Evolutionary conservation across 768 basidiomycete genomes (phyloP).

Genomic region (Aureoboletus auriporus): DNA sequence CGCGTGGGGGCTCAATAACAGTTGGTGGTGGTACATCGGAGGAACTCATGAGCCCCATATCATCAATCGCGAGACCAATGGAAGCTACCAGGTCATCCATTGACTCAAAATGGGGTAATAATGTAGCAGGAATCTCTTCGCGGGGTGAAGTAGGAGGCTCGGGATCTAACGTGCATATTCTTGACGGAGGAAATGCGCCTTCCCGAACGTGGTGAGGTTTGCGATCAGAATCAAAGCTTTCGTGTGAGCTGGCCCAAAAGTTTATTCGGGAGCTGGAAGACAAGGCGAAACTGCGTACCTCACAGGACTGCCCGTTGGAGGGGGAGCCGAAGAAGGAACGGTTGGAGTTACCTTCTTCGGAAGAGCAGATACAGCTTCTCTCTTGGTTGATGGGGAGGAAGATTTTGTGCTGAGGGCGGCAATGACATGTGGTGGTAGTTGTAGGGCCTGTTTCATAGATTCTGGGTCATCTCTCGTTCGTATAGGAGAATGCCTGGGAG

Average conservation of each 20-base stretch:
- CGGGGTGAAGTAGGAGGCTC: slow-evolving; percentile 11
- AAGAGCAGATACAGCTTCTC: slow-evolving; percentile 24
- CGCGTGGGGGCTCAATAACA: slow-evolving; percentile 37
- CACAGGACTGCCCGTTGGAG: slow-evolving; percentile 8
- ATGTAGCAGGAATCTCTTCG: slow-evolving; percentile 11
- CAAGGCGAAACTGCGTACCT: slow-evolving; percentile 15
- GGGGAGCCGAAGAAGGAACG: background rate
- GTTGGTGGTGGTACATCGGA: slow-evolving; percentile 36
- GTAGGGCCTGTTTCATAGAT: slow-evolving; percentile 54
- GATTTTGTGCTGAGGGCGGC: slow-evolving; percentile 34
- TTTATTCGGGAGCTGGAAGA: background rate
- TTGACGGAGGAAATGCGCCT: slow-evolving; percentile 61
- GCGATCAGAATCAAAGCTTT: slow-evolving; percentile 14
- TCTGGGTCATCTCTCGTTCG: slow-evolving; percentile 49
- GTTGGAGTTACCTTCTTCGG: slow-evolving; percentile 18
- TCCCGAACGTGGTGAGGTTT: slow-evolving; percentile 44
- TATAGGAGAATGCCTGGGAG: slow-evolving; percentile 57
- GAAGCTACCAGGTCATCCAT: slow-evolving; percentile 37
- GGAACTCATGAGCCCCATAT: slow-evolving; percentile 33
- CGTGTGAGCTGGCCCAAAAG: slow-evolving; percentile 17
- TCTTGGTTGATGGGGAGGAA: slow-evolving; percentile 15
- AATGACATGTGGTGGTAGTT: slow-evolving; percentile 53
- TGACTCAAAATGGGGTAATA: slow-evolving; percentile 26
- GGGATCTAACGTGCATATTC: slow-evolving; percentile 26
- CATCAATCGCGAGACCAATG: slow-evolving; percentile 36